Conservation (phyloP, 2,329 filamentous ascomycete species). For the Botrytis deweyae region DNA sequence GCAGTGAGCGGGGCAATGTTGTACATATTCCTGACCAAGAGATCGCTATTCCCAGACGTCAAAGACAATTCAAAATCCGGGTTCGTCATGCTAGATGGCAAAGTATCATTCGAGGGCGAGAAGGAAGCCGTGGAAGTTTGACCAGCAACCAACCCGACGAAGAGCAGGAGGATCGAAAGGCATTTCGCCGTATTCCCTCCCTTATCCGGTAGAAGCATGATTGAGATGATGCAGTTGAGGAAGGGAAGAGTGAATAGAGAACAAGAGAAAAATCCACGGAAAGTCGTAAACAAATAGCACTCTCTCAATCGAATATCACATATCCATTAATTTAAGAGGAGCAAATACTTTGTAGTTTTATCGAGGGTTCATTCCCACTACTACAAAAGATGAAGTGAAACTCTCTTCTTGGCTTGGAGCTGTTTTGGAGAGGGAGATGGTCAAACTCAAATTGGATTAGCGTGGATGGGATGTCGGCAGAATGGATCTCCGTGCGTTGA, state of each 20-base stretch:
- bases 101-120: conserved; percentile 33
- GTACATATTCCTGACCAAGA: conserved; percentile 25
- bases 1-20: conserved; percentile 35
- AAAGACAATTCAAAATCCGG: conserved; percentile 27
- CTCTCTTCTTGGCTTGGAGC: conserved; percentile 5
- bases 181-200: conserved; percentile 28
- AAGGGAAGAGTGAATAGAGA: conserved; percentile 4
- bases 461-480: background rate
- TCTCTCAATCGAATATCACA: background rate
- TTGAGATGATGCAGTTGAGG: conserved; percentile 14
- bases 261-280: background rate
- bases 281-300: background rate
- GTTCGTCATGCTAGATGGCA: conserved; percentile 27
- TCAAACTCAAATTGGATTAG: background rate
- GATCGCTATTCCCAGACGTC: conserved; percentile 17
- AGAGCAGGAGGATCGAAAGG: conserved; percentile 27
- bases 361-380: conserved; percentile 4
- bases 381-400: conserved; percentile 10
- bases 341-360: background rate
- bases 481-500: background rate
- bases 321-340: conserved; percentile 3
- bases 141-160: conserved; percentile 28
- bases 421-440: background rate
- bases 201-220: conserved; percentile 35
- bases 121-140: conserved; percentile 28